Evolutionary conservation across 2,329 filamentous ascomycete genomes (phyloP).

Genomic region (Coniochaeta ligniaria): DNA sequence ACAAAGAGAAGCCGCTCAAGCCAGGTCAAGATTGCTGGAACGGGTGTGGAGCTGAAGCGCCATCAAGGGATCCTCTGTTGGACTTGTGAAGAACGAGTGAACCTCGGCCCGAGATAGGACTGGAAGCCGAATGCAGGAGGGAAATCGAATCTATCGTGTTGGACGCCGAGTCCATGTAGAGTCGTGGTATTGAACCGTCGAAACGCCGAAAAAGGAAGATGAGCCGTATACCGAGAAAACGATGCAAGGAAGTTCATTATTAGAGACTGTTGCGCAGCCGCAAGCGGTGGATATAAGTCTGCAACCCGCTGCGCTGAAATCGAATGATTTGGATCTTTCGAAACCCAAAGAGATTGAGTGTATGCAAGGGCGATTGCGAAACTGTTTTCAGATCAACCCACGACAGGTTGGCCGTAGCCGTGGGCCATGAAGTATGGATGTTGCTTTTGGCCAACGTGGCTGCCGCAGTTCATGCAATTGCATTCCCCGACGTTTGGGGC

Average conservation of each 20-base stretch:
- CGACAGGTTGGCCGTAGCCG: slow-evolving; percentile 46
- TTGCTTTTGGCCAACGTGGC: slow-evolving; percentile 34
- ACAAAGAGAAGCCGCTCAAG: background rate
- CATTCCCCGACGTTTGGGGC: slow-evolving; percentile 38
- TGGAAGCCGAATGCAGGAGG: background rate
- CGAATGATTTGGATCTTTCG: background rate
- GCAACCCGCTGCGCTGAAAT: no score
- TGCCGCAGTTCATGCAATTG: slow-evolving; percentile 38
- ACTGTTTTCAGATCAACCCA: slow-evolving; percentile 33
- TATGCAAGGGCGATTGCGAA: slow-evolving; percentile 2
- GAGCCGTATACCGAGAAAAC: slow-evolving; percentile 17
- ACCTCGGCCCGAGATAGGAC: background rate
- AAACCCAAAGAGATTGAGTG: slow-evolving; percentile 12
- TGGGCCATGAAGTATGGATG: slow-evolving; percentile 39
- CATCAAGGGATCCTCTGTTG: background rate
- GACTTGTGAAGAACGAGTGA: background rate
- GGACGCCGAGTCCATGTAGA: slow-evolving; percentile 7
- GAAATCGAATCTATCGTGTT: slow-evolving; percentile 13
- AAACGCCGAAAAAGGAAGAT: slow-evolving; percentile 20
- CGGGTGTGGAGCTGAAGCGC: background rate
- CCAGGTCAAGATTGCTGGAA: background rate
- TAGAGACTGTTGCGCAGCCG: background rate
- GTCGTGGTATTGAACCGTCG: slow-evolving; percentile 7
- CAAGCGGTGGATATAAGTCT: background rate
- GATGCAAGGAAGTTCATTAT: slow-evolving; percentile 3